A percentile compares a stretch with the other conserved stretches of the same genome.
Evolutionary conservation across 2,329 filamentous ascomycete species (phyloP).

Genomic region (Arthrobotrys pseudoclavata): DNA sequence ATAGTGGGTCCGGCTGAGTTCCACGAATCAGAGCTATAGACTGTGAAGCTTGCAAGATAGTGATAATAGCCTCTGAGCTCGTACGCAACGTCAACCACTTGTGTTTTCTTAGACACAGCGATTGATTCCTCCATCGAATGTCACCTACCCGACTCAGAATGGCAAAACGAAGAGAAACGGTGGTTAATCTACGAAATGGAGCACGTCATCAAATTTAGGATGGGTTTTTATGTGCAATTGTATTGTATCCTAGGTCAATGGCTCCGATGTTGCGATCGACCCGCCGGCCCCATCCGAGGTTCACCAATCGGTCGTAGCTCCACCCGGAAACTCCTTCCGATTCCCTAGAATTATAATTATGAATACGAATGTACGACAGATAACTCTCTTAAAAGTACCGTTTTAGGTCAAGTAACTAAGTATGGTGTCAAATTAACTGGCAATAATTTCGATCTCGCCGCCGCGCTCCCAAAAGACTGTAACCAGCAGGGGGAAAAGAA

Average conservation of each 20-base stretch:
- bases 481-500: conserved; percentile 3
- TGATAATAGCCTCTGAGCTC: conserved; percentile 15
- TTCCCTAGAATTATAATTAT: not conserved
- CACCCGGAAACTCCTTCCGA: not conserved
- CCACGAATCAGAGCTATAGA: conserved; percentile 43
- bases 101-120: too few relatives aligned
- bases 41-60: conserved; percentile 22
- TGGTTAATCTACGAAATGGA: not conserved
- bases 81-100: not conserved
- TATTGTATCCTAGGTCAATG: too few relatives aligned
- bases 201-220: not conserved
- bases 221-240: not conserved
- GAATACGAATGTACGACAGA: not conserved
- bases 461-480: conserved; percentile 54
- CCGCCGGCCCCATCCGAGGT: not conserved
- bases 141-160: conserved; percentile 8
- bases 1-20: conserved; percentile 43
- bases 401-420: not conserved
- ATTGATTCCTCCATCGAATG: not conserved
- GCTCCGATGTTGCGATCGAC: too few relatives aligned
- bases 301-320: not conserved
- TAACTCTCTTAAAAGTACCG: not conserved
- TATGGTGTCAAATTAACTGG: not conserved
- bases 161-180: not conserved
- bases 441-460: conserved; percentile 3